Evolutionary conservation across 768 basidiomycete genomes (phyloP).

Genomic region (Mycena venus): DNA sequence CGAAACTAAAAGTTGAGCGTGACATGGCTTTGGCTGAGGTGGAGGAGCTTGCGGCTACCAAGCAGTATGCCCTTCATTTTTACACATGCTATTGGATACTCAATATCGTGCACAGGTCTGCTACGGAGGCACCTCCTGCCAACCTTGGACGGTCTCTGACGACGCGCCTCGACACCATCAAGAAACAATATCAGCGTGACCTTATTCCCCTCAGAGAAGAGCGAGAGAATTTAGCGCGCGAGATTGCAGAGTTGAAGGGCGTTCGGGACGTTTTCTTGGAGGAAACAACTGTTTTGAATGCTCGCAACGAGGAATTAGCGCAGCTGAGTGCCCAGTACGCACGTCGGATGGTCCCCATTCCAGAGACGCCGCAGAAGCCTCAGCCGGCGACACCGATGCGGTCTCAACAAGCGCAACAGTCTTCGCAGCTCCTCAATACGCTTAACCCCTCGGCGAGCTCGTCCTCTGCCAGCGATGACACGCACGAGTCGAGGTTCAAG

Average conservation of each 20-base stretch:
- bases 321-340: constrained; percentile 88
- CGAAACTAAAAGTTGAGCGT: constrained; percentile 88
- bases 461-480: constrained; percentile 65
- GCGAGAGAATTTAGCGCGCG: constrained; percentile 82
- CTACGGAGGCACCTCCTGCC: constrained; percentile 53
- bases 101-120: constrained; percentile 42
- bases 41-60: constrained; percentile 85
- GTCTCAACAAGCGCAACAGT: constrained; percentile 44
- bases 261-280: constrained; percentile 90
- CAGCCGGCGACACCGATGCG: constrained; percentile 38
- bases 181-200: constrained; percentile 89
- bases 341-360: constrained; percentile 77
- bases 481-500: constrained; percentile 52
- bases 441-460: constrained; percentile 61
- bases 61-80: constrained; percentile 64
- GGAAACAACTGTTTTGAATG: constrained; percentile 91
- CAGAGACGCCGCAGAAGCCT: constrained; percentile 50
- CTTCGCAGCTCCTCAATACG: constrained; percentile 49
- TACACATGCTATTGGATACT: constrained; percentile 14
- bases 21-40: constrained; percentile 95
- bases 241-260: constrained; percentile 89
- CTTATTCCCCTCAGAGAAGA: constrained; percentile 87
- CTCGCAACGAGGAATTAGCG: constrained; percentile 92
- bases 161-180: constrained; percentile 88
- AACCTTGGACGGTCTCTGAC: constrained; percentile 81